Evolutionary conservation across 78 protist genomes (phyloP).

Genomic region (Planoprotostelium fungivorum): DNA sequence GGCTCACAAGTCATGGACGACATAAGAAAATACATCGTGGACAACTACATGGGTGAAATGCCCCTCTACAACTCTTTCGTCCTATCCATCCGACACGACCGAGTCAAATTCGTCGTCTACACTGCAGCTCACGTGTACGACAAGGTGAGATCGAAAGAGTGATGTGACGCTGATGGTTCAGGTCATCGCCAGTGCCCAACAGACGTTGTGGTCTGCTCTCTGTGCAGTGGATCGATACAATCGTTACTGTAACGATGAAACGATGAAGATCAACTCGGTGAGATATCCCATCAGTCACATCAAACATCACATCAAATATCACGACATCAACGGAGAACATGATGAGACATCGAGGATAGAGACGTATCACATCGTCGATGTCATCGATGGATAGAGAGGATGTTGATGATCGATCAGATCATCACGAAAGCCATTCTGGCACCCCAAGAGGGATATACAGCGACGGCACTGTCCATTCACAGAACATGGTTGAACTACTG

Average conservation of each 20-base stretch:
- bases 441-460: background rate
- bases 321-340: no score
- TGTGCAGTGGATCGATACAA: background rate
- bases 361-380: no score
- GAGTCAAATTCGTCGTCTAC: background rate
- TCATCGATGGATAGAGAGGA: no score
- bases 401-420: no score
- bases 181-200: background rate
- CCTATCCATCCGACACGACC: background rate
- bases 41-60: background rate
- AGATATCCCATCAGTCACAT: background rate
- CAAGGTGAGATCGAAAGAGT: background rate
- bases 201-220: background rate
- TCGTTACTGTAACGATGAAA: background rate
- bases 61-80: background rate
- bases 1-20: background rate
- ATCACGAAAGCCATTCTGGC: background rate
- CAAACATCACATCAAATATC: no score
- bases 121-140: background rate
- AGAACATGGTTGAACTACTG: background rate
- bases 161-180: background rate
- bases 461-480: background rate
- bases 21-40: background rate
- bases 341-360: no score
- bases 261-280: background rate